Conservation (phyloP, 2,329 filamentous ascomycete genomes). For the Neodidymelliopsis sp. region DNA sequence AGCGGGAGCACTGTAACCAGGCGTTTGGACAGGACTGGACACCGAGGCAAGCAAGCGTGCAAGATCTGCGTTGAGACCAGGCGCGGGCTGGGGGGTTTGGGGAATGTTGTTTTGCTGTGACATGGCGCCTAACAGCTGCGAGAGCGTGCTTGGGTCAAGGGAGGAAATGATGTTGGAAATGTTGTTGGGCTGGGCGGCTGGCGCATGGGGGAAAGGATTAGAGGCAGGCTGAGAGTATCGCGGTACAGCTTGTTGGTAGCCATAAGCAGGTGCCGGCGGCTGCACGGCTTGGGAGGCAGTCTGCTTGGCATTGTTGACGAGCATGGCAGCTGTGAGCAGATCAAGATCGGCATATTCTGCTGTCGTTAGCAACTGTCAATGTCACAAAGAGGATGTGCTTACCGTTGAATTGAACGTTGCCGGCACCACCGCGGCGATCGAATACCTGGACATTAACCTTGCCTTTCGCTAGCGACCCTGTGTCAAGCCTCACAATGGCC, state of each 20-base stretch:
- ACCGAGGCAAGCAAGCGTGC: slow-evolving; percentile 49
- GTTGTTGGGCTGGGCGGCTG: slow-evolving; percentile 58
- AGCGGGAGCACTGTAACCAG: slow-evolving; percentile 29
- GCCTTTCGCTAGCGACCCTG: slow-evolving; percentile 70
- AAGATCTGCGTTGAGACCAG: slow-evolving; percentile 46
- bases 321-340: slow-evolving; percentile 77
- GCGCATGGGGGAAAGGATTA: slow-evolving; percentile 47
- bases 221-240: slow-evolving; percentile 44
- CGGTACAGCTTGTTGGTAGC: slow-evolving; percentile 28
- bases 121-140: slow-evolving; percentile 72
- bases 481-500: slow-evolving; percentile 80
- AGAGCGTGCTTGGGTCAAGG: slow-evolving; percentile 73
- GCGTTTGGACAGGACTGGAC: slow-evolving; percentile 35
- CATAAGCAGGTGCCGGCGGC: slow-evolving; percentile 41
- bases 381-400: slow-evolving; percentile 24
- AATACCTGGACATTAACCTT: slow-evolving; percentile 87
- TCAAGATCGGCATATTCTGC: slow-evolving; percentile 84
- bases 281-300: slow-evolving; percentile 46
- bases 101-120: slow-evolving; percentile 36
- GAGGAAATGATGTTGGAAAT: slow-evolving; percentile 71
- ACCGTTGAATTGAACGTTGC: slow-evolving; percentile 81
- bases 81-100: slow-evolving; percentile 52
- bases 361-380: slow-evolving; percentile 24
- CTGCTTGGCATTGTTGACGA: slow-evolving; percentile 76
- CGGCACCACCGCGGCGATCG: slow-evolving; percentile 75